Conservation (phyloP, 495 filamentous ascomycete species). For the Thermothielavioides terrestris region DNA sequence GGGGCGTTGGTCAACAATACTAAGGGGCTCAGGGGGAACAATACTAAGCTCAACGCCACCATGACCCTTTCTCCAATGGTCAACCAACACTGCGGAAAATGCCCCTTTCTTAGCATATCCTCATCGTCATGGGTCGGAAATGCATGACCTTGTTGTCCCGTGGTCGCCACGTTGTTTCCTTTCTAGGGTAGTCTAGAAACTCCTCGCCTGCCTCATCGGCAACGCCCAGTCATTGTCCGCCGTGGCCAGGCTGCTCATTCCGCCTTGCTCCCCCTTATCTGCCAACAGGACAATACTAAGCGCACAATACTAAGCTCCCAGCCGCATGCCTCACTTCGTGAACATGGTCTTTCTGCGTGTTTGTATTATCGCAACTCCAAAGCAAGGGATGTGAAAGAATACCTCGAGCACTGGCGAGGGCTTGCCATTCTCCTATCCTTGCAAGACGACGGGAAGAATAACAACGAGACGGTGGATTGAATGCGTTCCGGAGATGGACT, state of each 20-base stretch:
- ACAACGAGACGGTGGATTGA: background rate
- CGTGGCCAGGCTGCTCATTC: too few species aligned
- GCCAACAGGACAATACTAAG: conserved; percentile 22
- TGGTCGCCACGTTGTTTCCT: background rate
- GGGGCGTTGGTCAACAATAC: conserved; percentile 20
- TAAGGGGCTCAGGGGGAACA: conserved; percentile 20
- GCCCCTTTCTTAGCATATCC: background rate
- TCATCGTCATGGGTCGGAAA: background rate
- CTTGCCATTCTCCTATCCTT: background rate
- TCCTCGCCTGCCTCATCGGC: background rate
- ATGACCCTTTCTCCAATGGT: background rate
- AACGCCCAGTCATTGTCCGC: too few species aligned
- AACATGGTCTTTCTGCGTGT: background rate
- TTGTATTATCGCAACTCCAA: background rate
- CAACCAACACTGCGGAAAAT: background rate
- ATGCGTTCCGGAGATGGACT: background rate
- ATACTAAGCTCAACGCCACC: conserved; percentile 17
- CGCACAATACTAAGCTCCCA: conserved; percentile 21
- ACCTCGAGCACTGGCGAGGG: background rate
- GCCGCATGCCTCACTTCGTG: background rate
- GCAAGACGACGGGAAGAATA: background rate
- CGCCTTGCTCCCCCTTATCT: conserved; percentile 5
- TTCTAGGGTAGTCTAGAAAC: background rate
- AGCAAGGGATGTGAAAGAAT: conserved; percentile 7
- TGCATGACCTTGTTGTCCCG: background rate